Base-by-base conservation (phyloP, 176 grass and related monocot species). In the Rhynchospora tenuis region DNA sequence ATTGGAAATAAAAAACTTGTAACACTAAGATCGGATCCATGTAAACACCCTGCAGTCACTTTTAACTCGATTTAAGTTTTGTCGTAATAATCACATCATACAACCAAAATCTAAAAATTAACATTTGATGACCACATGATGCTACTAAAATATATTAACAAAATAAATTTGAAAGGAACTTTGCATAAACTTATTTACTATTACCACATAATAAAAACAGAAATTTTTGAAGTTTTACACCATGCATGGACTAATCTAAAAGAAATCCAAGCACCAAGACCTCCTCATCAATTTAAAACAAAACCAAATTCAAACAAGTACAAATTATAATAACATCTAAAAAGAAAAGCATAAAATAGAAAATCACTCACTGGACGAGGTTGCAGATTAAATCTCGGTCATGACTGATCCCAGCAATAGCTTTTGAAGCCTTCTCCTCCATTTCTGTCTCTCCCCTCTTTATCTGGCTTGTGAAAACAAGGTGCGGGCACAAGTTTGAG, bases 281-380 rank as follows among this genome's bases (percentile, higher is more conserved):
- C 80, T 64, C 80, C 38, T 75, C 10, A 14, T 73, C 27, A 19
- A 2, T 22, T 64, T 64, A 15, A 19, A 13, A 88, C 65, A 79
- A 81, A 42, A 77, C 63, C 81, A 87, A 79, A 73, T 26, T 71
- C 44, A 19, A 59, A 4, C 17, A 11, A 33, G 17, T 15, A 43
- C 5, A 2, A 10, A 33, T 2, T 38, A 73, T 50, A 73, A 73
- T 22, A 71, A 71, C 14, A 67, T 67, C 33, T 38, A 38, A 38
- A 38, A 9, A 54, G n/a, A n/a, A 83, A 43, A 75, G 50, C 0
- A 42, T 43, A 1, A 17, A 20, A 26, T 9, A 42, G 45, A 9
- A 83, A 10, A 46, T 61, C 13, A 79, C 95, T 95, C 57, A 98
- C 96, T 91, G 91, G 64, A 0, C n/a, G n/a, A 98, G 89, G 19